Evolutionary conservation across 129 eudicot species (phyloP).

Genomic region (Solidago caesia): DNA sequence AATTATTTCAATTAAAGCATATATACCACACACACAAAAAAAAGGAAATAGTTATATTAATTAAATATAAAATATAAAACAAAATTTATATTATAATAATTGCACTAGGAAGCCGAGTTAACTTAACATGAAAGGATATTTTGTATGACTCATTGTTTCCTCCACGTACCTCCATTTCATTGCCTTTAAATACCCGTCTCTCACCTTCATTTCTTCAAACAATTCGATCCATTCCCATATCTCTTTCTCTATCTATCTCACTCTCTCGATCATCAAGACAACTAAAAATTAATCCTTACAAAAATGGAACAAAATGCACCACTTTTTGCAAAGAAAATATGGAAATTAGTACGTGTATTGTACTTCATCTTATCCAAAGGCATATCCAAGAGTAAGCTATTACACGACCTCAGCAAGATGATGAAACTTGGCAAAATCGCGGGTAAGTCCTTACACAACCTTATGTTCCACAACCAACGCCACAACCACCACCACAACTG

Average conservation of each 20-base stretch:
- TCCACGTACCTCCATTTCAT: background rate
- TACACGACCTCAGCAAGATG: constrained; percentile 38
- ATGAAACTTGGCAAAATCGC: constrained; percentile 51
- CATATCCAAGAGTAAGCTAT: constrained; percentile 36
- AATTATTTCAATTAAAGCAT: too few species aligned
- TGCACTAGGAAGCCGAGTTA: background rate
- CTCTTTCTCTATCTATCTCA: too few species aligned
- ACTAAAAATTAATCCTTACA: too few species aligned
- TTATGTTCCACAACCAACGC: constrained; percentile 48
- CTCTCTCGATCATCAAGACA: too few species aligned
- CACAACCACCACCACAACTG: constrained; percentile 6
- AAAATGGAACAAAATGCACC: constrained; percentile 58
- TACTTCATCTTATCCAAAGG: constrained; percentile 45
- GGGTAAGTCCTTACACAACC: constrained; percentile 41
- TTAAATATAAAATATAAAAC: too few species aligned
- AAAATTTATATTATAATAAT: too few species aligned
- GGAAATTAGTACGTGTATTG: constrained; percentile 40
- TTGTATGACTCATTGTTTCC: background rate
- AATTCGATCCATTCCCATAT: background rate
- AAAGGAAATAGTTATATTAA: background rate
- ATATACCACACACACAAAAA: background rate
- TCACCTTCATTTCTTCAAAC: constrained; percentile 12
- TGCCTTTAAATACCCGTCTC: constrained; percentile 34
- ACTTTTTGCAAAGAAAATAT: constrained; percentile 41
- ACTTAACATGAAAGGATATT: constrained; percentile 18